A percentile compares a stretch with the other conserved stretches of the same genome.
phyloP scores from a whole-genome alignment of 441 rosid genomes.

The Arabidopsis hybrid region DNA sequence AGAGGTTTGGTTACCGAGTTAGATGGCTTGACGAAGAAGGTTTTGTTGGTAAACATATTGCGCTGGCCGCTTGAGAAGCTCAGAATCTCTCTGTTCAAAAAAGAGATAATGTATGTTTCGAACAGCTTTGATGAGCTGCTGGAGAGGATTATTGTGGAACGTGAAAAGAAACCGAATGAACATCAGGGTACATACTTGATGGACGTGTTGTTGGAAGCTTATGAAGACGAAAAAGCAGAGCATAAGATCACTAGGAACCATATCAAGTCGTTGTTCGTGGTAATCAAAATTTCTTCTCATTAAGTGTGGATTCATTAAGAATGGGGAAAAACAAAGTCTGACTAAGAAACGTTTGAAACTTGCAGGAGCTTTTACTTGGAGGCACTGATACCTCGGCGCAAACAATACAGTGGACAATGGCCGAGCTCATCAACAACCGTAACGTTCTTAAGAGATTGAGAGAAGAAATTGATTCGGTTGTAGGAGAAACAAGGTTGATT shows the following conservation, averaged over 20 bases:
- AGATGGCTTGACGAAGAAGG: constrained; percentile 28
- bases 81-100: constrained; percentile 27
- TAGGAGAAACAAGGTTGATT: constrained; percentile 11
- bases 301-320: neutral
- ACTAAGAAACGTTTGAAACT: neutral
- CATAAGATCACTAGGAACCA: constrained; percentile 38
- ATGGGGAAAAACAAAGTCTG: neutral
- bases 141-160: constrained; percentile 49
- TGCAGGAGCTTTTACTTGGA: constrained; percentile 27
- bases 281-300: neutral
- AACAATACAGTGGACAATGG: constrained; percentile 26
- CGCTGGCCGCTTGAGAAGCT: constrained; percentile 35
- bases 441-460: neutral
- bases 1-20: constrained; percentile 39
- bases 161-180: constrained; percentile 37
- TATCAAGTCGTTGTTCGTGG: constrained; percentile 47
- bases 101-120: constrained; percentile 35
- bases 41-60: constrained; percentile 26
- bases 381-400: constrained; percentile 20
- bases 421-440: neutral
- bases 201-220: constrained; percentile 39
- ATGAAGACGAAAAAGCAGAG: constrained; percentile 36
- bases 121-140: constrained; percentile 31
- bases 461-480: constrained; percentile 26
- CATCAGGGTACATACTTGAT: constrained; percentile 33